Evolutionary conservation across 495 filamentous ascomycete genomes (phyloP), one percentile per base, ranked within the genome.

Genomic region (Aspergillus ellipticus): DNA sequence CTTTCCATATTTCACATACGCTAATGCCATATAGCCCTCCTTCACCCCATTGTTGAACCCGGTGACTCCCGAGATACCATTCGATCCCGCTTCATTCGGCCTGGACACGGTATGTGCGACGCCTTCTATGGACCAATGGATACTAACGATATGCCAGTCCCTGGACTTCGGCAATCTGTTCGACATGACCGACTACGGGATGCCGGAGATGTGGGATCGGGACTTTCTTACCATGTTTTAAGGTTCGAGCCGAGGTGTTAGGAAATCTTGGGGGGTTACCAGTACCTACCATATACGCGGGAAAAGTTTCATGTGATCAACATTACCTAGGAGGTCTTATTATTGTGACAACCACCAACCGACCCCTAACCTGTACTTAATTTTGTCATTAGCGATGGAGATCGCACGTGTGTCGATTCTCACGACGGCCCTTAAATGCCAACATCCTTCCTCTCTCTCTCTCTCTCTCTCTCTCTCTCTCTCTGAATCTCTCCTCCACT

Each of bases 131-230:
- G 13, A 33, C 16, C 2, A 29, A 42, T n/a, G 17, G 20, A 42
- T 59, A 42, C 66, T 74, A 31, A 73, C 57, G 3, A 22, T 22
- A 6, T 8, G 45, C 6, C 39, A 75, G 71, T 55, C 73, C 19
- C 58, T 71, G 28, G 73, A 73, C 53, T 53, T 75, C 37, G 68
- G 67, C 7, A 68, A 61, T 21, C 64, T 72, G 59, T 68, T 74
- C 37, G 73, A 73, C 24, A 48, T 59, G 4, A 42, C 63, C 0
- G 67, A 75, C 49, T 56, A 66, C 17, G 60, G 60, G 3, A 56
- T 62, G 9, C 60, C 62, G 3, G 70, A 67, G 29, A 33, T 68
- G 1, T 75, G 70, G 70, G 65, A 75, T 54, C 57, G 54, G 1
- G 58, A 68, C 9, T 60, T 75, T 13, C 65, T 73, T 2, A 47